Evolutionary conservation across 2,329 filamentous ascomycete species (phyloP).

Genomic region (Phyllosticta citrichinensis): DNA sequence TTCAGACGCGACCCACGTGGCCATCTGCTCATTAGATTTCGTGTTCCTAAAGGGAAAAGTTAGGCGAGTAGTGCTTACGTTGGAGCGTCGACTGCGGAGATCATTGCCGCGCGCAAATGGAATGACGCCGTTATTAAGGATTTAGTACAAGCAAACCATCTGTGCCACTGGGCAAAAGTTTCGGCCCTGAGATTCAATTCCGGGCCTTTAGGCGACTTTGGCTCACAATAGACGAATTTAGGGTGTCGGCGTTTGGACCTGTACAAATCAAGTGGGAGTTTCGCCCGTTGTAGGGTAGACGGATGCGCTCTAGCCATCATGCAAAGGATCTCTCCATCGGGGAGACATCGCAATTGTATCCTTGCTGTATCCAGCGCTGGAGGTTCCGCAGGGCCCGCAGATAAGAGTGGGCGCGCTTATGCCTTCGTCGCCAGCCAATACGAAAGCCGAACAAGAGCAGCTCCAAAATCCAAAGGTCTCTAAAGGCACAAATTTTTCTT

Average conservation of each 20-base stretch:
- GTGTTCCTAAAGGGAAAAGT: not conserved
- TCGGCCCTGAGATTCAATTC: not conserved
- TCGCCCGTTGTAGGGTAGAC: not conserved
- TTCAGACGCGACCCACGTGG: not conserved
- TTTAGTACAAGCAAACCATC: not conserved
- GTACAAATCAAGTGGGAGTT: not conserved
- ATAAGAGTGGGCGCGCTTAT: not conserved
- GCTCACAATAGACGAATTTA: not conserved
- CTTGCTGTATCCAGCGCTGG: not conserved
- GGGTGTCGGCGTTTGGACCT: not conserved
- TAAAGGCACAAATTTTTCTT: too few relatives aligned
- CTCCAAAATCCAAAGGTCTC: too few relatives aligned
- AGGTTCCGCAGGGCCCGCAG: not conserved
- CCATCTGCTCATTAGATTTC: not conserved
- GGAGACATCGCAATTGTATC: not conserved
- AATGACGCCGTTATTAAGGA: not conserved
- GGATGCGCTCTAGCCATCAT: not conserved
- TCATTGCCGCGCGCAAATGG: not conserved
- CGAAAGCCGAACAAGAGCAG: too few relatives aligned
- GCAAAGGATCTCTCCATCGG: not conserved
- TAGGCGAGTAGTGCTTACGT: not conserved
- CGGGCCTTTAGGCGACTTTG: not conserved
- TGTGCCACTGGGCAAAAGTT: not conserved
- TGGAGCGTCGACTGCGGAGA: not conserved
- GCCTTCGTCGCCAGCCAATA: not conserved